A percentile compares a stretch with the other conserved stretches of the same genome.
Conservation (phyloP, 768 basidiomycete genomes). For the Amanita subjunquillea region DNA sequence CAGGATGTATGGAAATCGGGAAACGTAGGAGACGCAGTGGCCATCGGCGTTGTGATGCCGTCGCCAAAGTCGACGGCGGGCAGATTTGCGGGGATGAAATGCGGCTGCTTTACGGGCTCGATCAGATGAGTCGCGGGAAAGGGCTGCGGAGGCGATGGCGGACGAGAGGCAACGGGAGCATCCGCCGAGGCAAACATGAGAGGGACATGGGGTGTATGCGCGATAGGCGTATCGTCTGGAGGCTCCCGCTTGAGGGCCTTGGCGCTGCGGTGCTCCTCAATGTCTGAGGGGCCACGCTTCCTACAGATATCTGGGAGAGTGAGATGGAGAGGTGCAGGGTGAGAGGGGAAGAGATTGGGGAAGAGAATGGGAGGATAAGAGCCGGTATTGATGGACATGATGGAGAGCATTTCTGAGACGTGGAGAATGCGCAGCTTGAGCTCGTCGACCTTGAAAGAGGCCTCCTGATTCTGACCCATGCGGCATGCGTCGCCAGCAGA, state of each 20-base stretch:
- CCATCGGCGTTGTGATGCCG: constrained; percentile 7
- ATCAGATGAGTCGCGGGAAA: constrained; percentile 20
- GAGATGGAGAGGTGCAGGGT: constrained; percentile 13
- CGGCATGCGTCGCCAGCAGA: constrained; percentile 44
- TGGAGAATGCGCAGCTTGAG: constrained; percentile 43
- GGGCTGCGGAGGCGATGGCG: constrained; percentile 20
- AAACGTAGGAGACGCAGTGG: constrained; percentile 14
- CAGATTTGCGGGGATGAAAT: constrained; percentile 12
- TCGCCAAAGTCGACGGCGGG: constrained; percentile 13
- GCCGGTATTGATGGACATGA: constrained; percentile 20
- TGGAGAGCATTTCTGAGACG: constrained; percentile 44
- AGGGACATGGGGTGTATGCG: constrained; percentile 4
- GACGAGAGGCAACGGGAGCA: constrained; percentile 12
- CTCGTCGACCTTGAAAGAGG: constrained; percentile 41
- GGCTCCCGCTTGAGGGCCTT: constrained; percentile 41
- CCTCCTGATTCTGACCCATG: constrained; percentile 34
- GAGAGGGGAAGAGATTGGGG: neutral
- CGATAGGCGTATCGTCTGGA: constrained; percentile 28
- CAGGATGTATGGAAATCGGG: constrained; percentile 25
- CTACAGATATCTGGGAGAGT: constrained; percentile 27
- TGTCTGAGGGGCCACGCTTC: constrained; percentile 33
- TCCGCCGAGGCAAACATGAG: neutral
- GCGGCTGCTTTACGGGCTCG: constrained; percentile 16
- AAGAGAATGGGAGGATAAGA: constrained; percentile 11
- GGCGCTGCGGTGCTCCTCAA: constrained; percentile 30